phyloP scores from a whole-genome alignment of 2,329 filamentous ascomycete genomes.

The Botryotinia narcissicola region DNA sequence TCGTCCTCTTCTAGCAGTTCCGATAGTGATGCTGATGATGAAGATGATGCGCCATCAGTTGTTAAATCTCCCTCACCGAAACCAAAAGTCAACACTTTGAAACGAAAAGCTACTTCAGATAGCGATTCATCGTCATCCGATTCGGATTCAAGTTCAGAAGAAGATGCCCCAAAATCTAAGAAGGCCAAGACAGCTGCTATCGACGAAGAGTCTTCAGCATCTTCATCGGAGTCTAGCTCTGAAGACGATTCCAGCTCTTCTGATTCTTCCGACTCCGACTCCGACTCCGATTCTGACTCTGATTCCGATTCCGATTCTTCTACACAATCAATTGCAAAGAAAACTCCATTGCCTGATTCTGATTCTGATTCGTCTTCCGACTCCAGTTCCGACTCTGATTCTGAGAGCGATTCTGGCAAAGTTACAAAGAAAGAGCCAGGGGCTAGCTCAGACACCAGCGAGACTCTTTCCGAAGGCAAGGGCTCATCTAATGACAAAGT shows the following conservation, averaged over 20 bases:
- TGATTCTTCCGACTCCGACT: slow-evolving; percentile 33
- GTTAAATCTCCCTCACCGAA: slow-evolving; percentile 33
- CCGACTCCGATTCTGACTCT: slow-evolving; percentile 38
- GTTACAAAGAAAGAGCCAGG: slow-evolving; percentile 43
- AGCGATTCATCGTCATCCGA: slow-evolving; percentile 29
- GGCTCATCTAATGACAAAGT: slow-evolving; percentile 26
- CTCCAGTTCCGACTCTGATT: slow-evolving; percentile 36
- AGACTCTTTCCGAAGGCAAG: slow-evolving; percentile 36
- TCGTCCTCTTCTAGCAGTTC: slow-evolving; percentile 43
- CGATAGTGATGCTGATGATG: slow-evolving; percentile 52
- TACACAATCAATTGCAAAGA: slow-evolving; percentile 34
- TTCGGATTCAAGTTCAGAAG: slow-evolving; percentile 39
- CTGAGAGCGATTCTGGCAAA: slow-evolving; percentile 45
- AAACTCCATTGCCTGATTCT: slow-evolving; percentile 34
- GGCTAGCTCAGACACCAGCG: slow-evolving; percentile 36
- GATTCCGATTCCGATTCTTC: slow-evolving; percentile 34
- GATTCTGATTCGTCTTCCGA: slow-evolving; percentile 40
- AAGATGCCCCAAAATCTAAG: slow-evolving; percentile 23
- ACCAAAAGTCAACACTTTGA: slow-evolving; percentile 46
- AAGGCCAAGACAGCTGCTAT: slow-evolving; percentile 18
- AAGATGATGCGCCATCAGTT: slow-evolving; percentile 41
- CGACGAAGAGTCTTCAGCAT: slow-evolving; percentile 19
- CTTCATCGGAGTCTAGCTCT: slow-evolving; percentile 31
- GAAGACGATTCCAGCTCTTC: slow-evolving; percentile 41
- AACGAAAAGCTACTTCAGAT: slow-evolving; percentile 51